Evolutionary conservation across 176 grass and related monocot genomes (phyloP), one percentile per base, ranked within the genome.

Genomic region (Ampelocalamus luodianensis): DNA sequence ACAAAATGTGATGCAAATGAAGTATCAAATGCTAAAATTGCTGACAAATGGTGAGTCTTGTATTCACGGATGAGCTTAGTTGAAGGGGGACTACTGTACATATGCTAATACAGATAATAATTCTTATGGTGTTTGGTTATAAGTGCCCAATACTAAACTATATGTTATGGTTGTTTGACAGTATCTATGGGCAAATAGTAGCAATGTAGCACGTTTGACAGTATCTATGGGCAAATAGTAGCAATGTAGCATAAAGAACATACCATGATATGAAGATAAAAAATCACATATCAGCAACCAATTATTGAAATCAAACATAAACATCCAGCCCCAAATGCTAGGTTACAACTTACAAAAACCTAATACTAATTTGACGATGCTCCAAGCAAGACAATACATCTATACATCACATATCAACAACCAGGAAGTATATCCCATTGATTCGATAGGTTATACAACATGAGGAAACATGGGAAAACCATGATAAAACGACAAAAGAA

Each of bases 281-380:
- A 20, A 14, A 26, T 17, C 60, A 34, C 26, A 65, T 32, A 48
- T 65, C 16, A 79, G 48, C 15, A 78, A 22, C 10, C 18, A 48
- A 49, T 49, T 65, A 22, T 79, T 34, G 42, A 65, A 63, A 48
- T 22, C 40, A 79, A 65, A 40, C 59, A 48, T 78, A 79, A 48
- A 18, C 39, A 64, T 32, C 23, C 40, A 32, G 0, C 6, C 77
- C 32, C 43, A 66, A 18, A 50, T 66, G 32, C 18, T 36, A 50
- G 5, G 18, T 80, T 67, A 22, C 61, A 67, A 37, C 34, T 66
- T 36, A 65, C 26, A 62, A 49, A 79, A 50, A 50, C 32, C 4
- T 1, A 26, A 26, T 49, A 67, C 5, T 45, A 67, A 53, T 65
- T 79, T 66, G 10, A n/a, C 50, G n/a, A 66, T 50, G 61, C 1